Evolutionary conservation across 257 asterid genomes (phyloP).

Genomic region (Forsythia viridissima): DNA sequence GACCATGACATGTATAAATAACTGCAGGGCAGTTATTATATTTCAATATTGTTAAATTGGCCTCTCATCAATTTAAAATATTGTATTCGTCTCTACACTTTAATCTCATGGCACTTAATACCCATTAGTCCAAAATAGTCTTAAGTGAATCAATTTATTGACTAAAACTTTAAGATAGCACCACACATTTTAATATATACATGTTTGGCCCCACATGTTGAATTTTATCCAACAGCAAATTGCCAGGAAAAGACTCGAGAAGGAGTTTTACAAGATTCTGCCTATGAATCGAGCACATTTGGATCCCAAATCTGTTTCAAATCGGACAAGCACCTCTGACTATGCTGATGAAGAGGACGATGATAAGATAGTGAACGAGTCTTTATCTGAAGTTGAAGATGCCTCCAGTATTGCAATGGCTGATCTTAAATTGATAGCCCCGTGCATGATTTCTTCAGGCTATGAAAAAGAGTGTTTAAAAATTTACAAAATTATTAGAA

Average conservation of each 20-base stretch:
- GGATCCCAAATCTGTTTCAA: conserved; percentile 17
- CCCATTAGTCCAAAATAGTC: too few species aligned
- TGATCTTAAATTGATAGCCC: conserved; percentile 13
- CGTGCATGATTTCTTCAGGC: conserved; percentile 19
- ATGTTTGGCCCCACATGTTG: too few species aligned
- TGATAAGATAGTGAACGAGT: conserved; percentile 6
- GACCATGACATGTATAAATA: too few species aligned
- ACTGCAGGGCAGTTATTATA: too few species aligned
- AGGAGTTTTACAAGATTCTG: conserved; percentile 19
- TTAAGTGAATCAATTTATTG: too few species aligned
- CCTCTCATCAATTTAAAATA: too few species aligned
- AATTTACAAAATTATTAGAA: conserved; percentile 40
- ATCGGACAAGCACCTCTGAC: conserved; percentile 26
- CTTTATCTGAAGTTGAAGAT: conserved; percentile 38
- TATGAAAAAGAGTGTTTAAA: conserved; percentile 31
- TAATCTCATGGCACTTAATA: too few species aligned
- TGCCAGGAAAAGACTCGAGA: conserved; percentile 18
- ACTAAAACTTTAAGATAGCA: too few species aligned
- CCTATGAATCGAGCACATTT: conserved; percentile 11
- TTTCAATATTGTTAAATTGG: too few species aligned
- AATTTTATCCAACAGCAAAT: too few species aligned
- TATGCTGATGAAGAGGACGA: conserved; percentile 30
- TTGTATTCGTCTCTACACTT: too few species aligned
- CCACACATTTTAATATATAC: too few species aligned
- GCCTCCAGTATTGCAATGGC: conserved; percentile 24